Conservation (phyloP, 257 asterid species). For the Solanum sparsipilum region DNA sequence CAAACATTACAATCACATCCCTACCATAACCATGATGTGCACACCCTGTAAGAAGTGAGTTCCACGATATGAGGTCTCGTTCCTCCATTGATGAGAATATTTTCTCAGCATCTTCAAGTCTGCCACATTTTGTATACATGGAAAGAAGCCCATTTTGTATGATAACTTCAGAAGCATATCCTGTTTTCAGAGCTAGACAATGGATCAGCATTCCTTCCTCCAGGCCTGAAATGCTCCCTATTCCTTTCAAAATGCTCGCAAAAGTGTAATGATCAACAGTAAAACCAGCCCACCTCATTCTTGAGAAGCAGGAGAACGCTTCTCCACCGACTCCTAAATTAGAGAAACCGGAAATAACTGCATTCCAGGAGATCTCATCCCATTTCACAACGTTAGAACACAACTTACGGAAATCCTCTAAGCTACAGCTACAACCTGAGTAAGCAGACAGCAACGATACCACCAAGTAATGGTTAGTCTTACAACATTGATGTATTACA, state of each 20-base stretch:
- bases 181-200: conserved; percentile 30
- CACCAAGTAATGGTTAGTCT: conserved; percentile 22
- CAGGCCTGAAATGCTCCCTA: conserved; percentile 38
- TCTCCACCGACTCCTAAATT: conserved; percentile 36
- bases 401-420: conserved; percentile 22
- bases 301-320: conserved; percentile 31
- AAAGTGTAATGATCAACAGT: conserved; percentile 32
- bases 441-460: conserved; percentile 34
- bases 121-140: conserved; percentile 62
- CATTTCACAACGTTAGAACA: conserved; percentile 20
- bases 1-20: conserved; percentile 40
- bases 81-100: conserved; percentile 38
- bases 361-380: conserved; percentile 65
- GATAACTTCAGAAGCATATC: conserved; percentile 13
- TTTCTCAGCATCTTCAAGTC: conserved; percentile 29
- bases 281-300: conserved; percentile 32
- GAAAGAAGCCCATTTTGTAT: conserved; percentile 49
- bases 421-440: conserved; percentile 35
- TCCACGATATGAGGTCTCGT: conserved; percentile 55
- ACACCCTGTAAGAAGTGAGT: conserved; percentile 39
- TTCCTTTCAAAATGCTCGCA: conserved; percentile 44
- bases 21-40: conserved; percentile 46
- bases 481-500: conserved; percentile 42
- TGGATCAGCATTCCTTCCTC: conserved; percentile 46
- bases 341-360: conserved; percentile 49